Percentiles rank a stretch among this genome's conserved stretches.
Conservation (phyloP, 179 eudicot genomes). For the Gypsophila paniculata region DNA sequence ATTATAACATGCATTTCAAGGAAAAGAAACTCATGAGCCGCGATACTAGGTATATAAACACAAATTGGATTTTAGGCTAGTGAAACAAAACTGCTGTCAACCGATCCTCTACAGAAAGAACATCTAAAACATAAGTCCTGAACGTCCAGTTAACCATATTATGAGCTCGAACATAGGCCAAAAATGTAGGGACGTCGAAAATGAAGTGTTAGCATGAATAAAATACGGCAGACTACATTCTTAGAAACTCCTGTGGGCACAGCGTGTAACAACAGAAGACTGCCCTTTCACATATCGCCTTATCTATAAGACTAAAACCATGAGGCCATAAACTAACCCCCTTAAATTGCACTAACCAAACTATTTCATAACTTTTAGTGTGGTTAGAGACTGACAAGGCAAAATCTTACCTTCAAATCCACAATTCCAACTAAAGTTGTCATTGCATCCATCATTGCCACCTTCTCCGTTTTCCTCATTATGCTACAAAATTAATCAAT, state of each 20-base stretch:
- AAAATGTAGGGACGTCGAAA: background rate
- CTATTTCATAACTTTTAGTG: background rate
- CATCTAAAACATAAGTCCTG: too few relatives aligned
- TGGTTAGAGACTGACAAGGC: background rate
- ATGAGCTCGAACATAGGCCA: too few relatives aligned
- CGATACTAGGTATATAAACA: background rate
- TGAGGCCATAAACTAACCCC: background rate
- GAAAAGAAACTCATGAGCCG: background rate
- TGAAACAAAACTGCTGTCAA: background rate
- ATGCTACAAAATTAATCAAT: conserved; percentile 46
- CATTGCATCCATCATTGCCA: conserved; percentile 97
- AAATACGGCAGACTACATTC: background rate
- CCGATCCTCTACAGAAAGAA: background rate
- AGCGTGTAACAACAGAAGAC: background rate
- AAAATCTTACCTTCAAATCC: conserved; percentile 70
- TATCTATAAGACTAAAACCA: background rate
- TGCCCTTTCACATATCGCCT: background rate
- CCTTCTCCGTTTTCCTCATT: conserved; percentile 91
- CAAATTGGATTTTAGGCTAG: background rate
- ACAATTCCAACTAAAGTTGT: conserved; percentile 96
- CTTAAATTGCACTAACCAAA: background rate
- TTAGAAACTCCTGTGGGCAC: background rate
- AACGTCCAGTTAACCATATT: too few relatives aligned
- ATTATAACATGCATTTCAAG: background rate
- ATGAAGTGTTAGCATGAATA: background rate